Evolutionary conservation across 495 filamentous ascomycete species (phyloP).

Genomic region (Aspergillus olivimuriae): DNA sequence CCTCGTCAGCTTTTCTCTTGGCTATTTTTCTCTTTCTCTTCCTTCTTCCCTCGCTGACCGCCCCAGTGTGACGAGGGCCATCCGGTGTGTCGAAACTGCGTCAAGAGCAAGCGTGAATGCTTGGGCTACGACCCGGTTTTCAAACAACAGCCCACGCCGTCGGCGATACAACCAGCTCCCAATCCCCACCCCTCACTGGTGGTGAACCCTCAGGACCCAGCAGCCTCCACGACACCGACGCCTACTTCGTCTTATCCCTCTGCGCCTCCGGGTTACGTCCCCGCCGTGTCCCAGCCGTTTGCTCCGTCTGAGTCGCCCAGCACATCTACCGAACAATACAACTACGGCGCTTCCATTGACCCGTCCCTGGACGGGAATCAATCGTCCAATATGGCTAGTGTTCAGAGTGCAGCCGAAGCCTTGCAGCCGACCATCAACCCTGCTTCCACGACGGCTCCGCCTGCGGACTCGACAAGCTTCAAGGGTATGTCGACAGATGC

Average conservation of each 20-base stretch:
- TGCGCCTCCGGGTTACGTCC: constrained; percentile 52
- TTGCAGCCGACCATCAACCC: constrained; percentile 25
- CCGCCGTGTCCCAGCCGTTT: constrained; percentile 56
- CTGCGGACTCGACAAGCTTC: constrained; percentile 28
- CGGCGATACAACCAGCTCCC: constrained; percentile 71
- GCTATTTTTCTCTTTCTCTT: constrained; percentile 9
- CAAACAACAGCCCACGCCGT: constrained; percentile 72
- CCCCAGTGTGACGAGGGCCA: constrained; percentile 93
- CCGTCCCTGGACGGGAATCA: constrained; percentile 55
- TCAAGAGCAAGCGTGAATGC: constrained; percentile 97
- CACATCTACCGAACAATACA: constrained; percentile 41
- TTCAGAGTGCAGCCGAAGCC: constrained; percentile 29
- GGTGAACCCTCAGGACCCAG: constrained; percentile 39
- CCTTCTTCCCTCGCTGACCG: constrained; percentile 7
- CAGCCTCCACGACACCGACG: constrained; percentile 13
- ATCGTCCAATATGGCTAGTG: constrained; percentile 25
- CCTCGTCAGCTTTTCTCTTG: constrained; percentile 11
- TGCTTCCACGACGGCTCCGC: constrained; percentile 18
- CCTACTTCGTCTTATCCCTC: constrained; percentile 32
- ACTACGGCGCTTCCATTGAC: constrained; percentile 64
- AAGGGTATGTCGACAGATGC: constrained; percentile 25
- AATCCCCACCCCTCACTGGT: constrained; percentile 45
- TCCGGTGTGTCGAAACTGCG: constrained; percentile 92
- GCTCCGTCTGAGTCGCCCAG: constrained; percentile 45
- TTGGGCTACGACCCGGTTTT: constrained; percentile 98